Base-by-base conservation (phyloP, 2,329 filamentous ascomycete species). In the Uncinocarpus reesii region DNA sequence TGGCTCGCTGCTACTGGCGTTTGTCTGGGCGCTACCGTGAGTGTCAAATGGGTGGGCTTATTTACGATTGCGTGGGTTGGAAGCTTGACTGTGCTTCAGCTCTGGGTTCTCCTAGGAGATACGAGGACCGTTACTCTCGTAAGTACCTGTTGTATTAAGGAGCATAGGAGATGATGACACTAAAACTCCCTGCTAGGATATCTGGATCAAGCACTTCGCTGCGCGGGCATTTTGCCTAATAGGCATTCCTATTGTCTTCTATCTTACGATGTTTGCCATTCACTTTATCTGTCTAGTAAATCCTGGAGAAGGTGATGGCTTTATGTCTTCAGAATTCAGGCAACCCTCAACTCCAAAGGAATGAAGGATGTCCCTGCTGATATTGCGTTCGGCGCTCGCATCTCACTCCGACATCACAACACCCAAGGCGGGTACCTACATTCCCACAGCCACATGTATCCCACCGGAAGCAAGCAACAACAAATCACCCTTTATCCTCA, bases 241-340 rank as follows among this genome's bases (percentile, higher is more conserved):
- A 56, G 73, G 94, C 57, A 86, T 98, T 56, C 92, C 92, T 5
- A 57, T 84, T 21, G 81, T 80, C 29, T 95, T 98, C 70, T 98
- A 98, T 72, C 83, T 95, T 75, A 83, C 79, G 61, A 95, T 96
- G 86, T 98, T 98, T 62, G 89, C 80, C 46, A 93, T 98, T 60
- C 92, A 98, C 73, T 98, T 98, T 69, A 58, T 89, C 57, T 93
- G 86, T 73, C 77, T 98, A 35, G 79, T 83, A 52, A 98, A 98
- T 70, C 92, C 92, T 23, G 92, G 92, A 52, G 92, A 98, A 45
- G 92, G 92, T 47, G 92, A 98, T 67, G 92, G 92, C 48, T 98
- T 98, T 74, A 98, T 98, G 92, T 95, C 89, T 63, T 95, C 90
- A 48, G 92, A 98, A 64, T 98, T 98, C 92, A 98, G 71, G 85